A percentile compares a stretch with the other conserved stretches of the same genome.
Evolutionary conservation across 805 yeast species (phyloP).

Genomic region (Nakazawaea laoshanensis): DNA sequence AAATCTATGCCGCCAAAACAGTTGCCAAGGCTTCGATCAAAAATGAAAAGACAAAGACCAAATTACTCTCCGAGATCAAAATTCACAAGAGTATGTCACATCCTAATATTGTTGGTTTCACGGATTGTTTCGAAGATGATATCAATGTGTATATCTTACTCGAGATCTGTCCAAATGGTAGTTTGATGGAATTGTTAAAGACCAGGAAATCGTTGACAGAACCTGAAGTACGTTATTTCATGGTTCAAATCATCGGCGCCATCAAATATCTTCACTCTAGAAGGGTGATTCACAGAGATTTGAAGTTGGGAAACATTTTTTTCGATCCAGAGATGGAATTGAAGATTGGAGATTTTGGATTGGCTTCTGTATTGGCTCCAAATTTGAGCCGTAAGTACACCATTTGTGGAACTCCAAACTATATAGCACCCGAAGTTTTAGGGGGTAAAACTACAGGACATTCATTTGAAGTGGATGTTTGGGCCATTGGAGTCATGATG

Average conservation of each 20-base stretch:
- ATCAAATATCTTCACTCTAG: constrained; percentile 86
- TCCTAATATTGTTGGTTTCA: constrained; percentile 82
- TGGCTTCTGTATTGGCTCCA: constrained; percentile 86
- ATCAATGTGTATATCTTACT: constrained; percentile 86
- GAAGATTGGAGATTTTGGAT: constrained; percentile 95
- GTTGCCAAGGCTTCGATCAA: constrained; percentile 93
- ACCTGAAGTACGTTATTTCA: constrained; percentile 83
- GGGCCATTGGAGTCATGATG: constrained; percentile 98
- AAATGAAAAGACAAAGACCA: constrained; percentile 80
- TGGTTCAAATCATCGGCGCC: constrained; percentile 93
- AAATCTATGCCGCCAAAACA: constrained; percentile 90
- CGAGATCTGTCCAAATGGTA: constrained; percentile 93
- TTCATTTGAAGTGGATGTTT: constrained; percentile 88
- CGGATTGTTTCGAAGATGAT: constrained; percentile 97
- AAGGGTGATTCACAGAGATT: constrained; percentile 91
- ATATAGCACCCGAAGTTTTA: constrained; percentile 95
- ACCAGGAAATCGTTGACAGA: constrained; percentile 79
- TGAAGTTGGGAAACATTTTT: constrained; percentile 92
- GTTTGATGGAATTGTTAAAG: constrained; percentile 86
- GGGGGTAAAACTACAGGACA: constrained; percentile 86
- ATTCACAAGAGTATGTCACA: constrained; percentile 88
- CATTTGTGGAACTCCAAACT: constrained; percentile 97
- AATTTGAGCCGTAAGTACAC: constrained; percentile 76
- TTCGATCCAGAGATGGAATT: constrained; percentile 90
- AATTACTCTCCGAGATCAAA: constrained; percentile 86